Evolutionary conservation across 495 filamentous ascomycete species (phyloP).

Genomic region (Articulospora tetracladia): DNA sequence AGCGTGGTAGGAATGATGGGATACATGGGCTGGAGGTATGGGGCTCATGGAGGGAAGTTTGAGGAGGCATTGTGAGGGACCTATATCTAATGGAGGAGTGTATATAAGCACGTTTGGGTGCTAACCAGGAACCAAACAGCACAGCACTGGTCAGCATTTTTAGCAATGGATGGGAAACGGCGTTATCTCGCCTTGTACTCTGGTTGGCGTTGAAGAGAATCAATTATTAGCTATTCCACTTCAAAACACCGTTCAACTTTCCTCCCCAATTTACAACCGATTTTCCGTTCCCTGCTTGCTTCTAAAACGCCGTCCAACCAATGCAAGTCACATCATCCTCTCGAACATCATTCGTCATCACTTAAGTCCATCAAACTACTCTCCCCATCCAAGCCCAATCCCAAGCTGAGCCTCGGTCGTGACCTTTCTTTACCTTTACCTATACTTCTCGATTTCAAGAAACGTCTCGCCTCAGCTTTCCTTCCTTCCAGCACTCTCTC

Average conservation of each 20-base stretch:
- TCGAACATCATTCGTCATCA: slow-evolving; percentile 25
- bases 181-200: no score
- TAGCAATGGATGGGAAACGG: no score
- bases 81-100: no score
- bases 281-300: background rate
- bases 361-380: slow-evolving; percentile 28
- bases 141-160: no score
- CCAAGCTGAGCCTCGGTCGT: slow-evolving; percentile 14
- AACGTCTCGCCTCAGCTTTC: slow-evolving; percentile 17
- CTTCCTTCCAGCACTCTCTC: slow-evolving; percentile 22
- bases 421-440: slow-evolving; percentile 20
- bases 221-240: background rate
- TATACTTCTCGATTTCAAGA: slow-evolving; percentile 4
- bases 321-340: background rate
- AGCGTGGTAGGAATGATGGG: slow-evolving; percentile 34
- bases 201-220: no score
- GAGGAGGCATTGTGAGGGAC: slow-evolving; percentile 2
- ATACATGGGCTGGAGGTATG: slow-evolving; percentile 37
- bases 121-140: no score
- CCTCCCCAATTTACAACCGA: background rate
- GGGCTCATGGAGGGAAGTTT: slow-evolving; percentile 29
- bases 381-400: slow-evolving; percentile 12
- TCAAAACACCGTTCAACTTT: background rate
- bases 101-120: no score
- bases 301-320: slow-evolving; percentile 5